Conservation (phyloP, 345 rosid genomes). For the Laguncularia racemosa region DNA sequence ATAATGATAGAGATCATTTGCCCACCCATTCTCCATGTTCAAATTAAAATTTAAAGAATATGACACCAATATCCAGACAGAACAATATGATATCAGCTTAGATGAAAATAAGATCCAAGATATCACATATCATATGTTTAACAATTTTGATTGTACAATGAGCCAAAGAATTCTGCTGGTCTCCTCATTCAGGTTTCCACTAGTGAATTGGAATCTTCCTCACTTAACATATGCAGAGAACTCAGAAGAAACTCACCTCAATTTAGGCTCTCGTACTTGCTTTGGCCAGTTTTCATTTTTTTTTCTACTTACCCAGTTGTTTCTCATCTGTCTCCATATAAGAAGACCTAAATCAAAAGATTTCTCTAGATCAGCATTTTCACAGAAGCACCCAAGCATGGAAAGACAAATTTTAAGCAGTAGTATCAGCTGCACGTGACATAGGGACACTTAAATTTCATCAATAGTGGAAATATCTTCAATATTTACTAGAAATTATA, state of each 20-base stretch:
- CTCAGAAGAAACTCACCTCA: constrained; percentile 46
- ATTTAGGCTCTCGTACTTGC: constrained; percentile 39
- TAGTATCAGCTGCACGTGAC: neutral
- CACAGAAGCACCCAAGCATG: neutral
- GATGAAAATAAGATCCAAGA: no score
- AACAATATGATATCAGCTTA: no score
- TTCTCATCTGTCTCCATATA: constrained; percentile 82
- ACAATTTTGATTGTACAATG: no score
- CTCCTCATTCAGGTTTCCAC: no score
- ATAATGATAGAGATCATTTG: no score
- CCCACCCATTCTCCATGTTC: no score
- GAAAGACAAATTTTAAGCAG: constrained; percentile 1
- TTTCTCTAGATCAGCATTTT: neutral
- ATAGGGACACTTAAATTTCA: neutral
- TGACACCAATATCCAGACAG: no score
- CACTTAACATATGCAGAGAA: neutral
- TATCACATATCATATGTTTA: no score
- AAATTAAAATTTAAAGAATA: no score
- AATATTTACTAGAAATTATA: no score
- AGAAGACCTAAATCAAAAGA: constrained; percentile 45
- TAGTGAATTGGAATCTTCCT: neutral
- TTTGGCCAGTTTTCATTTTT: constrained; percentile 20
- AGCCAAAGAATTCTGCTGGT: no score
- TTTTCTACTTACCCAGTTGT: constrained; percentile 64
- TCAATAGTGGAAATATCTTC: no score